Conservation (phyloP, 768 basidiomycete species). For the Leccinum obscurum region DNA sequence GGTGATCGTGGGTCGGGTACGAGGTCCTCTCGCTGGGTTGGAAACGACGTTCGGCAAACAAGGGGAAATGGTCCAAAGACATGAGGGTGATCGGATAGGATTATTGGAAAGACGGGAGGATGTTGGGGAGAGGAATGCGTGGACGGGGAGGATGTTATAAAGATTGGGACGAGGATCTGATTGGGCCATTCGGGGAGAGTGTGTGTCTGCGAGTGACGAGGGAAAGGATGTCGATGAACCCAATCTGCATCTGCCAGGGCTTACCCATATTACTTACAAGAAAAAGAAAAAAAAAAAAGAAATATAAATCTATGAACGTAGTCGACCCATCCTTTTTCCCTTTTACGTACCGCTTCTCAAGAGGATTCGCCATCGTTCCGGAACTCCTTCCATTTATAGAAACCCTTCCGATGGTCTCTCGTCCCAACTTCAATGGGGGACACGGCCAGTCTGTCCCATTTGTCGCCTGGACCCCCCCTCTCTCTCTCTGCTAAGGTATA, state of each 20-base stretch:
- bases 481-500: no score
- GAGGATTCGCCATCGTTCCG: conserved; percentile 18
- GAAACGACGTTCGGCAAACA: conserved; percentile 35
- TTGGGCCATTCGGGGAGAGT: conserved; percentile 17
- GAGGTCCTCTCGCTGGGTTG: conserved; percentile 28
- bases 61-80: conserved; percentile 35
- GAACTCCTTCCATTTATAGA: conserved; percentile 5
- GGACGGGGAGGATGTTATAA: conserved; percentile 28
- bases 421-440: not conserved
- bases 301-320: not conserved
- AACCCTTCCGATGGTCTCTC: conserved; percentile 1
- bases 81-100: conserved; percentile 17
- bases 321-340: conserved; percentile 14
- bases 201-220: not conserved
- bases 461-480: conserved; percentile 4
- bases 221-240: conserved; percentile 14
- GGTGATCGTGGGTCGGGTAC: conserved; percentile 23
- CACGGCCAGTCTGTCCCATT: conserved; percentile 4
- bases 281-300: not conserved
- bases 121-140: not conserved
- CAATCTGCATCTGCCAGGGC: conserved; percentile 19
- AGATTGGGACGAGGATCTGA: conserved; percentile 28
- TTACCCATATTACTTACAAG: not conserved
- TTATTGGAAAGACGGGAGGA: conserved; percentile 4
- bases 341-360: conserved; percentile 21